Percentiles rank a stretch among this genome's conserved stretches.
Conservation (phyloP, 2,329 filamentous ascomycete species). For the Penicillium sp. region DNA sequence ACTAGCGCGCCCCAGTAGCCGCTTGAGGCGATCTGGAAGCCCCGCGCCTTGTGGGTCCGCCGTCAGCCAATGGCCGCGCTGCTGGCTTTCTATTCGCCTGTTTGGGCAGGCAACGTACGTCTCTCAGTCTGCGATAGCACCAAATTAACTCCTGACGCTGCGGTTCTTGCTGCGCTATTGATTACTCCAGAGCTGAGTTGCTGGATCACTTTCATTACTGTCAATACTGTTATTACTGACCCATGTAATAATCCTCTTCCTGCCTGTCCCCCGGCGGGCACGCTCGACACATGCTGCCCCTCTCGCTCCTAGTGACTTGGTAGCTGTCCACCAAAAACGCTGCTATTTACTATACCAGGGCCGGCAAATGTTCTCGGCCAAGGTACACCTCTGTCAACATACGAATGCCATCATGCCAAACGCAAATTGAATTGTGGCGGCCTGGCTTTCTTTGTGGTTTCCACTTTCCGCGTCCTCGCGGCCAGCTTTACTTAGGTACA, state of each 20-base stretch:
- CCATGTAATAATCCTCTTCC: not conserved
- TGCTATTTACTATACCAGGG: too few relatives aligned
- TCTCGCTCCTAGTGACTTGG: too few relatives aligned
- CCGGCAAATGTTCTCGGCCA: too few relatives aligned
- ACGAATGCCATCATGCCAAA: not conserved
- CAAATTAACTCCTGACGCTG: too few relatives aligned
- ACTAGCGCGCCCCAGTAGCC: not conserved
- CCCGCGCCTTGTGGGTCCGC: not conserved
- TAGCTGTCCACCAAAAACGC: not conserved
- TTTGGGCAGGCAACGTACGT: not conserved
- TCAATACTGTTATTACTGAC: not conserved
- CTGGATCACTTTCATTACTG: too few relatives aligned
- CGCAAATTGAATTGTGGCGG: not conserved
- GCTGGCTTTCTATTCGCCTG: not conserved
- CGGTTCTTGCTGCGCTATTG: too few relatives aligned
- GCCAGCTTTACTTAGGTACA: not conserved
- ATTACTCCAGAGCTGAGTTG: too few relatives aligned
- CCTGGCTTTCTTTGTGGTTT: not conserved
- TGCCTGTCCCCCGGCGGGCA: too few relatives aligned
- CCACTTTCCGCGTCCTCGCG: not conserved
- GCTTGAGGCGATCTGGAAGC: constrained; percentile 9
- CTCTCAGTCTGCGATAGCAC: not conserved
- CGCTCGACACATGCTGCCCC: too few relatives aligned
- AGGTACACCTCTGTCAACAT: not conserved
- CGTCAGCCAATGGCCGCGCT: not conserved